A percentile compares a stretch with the other conserved stretches of the same genome.
Conservation (phyloP, 768 basidiomycete species). For the Fomitopsis pulvina region DNA sequence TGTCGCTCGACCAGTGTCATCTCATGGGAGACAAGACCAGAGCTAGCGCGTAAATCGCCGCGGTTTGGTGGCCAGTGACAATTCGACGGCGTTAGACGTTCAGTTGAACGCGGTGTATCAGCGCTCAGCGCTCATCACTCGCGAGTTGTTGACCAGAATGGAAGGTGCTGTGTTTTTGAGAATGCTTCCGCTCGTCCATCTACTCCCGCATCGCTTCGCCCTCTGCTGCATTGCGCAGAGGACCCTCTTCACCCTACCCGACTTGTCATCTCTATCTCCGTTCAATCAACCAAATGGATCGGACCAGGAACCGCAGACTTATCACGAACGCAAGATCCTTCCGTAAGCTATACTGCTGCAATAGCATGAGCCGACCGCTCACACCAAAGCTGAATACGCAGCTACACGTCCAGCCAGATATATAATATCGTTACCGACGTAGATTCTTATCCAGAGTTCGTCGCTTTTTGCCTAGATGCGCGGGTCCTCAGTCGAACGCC, state of each 20-base stretch:
- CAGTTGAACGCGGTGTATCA: no score
- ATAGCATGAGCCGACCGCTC: no score
- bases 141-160: conserved; percentile 1
- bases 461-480: conserved; percentile 83
- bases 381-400: conserved; percentile 33
- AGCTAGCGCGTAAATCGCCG: no score
- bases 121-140: no score
- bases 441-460: conserved; percentile 74
- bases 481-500: conserved; percentile 44
- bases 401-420: conserved; percentile 72
- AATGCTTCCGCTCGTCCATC: conserved; percentile 14
- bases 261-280: conserved; percentile 39
- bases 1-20: no score
- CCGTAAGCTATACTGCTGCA: conserved; percentile 57
- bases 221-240: not conserved
- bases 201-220: not conserved
- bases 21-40: no score
- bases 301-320: conserved; percentile 45
- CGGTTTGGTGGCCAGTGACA: no score
- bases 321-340: conserved; percentile 79
- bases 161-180: conserved; percentile 2
- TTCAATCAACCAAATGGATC: conserved; percentile 26
- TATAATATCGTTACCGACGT: conserved; percentile 88
- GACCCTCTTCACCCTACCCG: conserved; percentile 34
- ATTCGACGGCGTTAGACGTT: no score